Base-by-base conservation (phyloP, 2,329 filamentous ascomycete genomes). In the Penicillium janthinellum region DNA sequence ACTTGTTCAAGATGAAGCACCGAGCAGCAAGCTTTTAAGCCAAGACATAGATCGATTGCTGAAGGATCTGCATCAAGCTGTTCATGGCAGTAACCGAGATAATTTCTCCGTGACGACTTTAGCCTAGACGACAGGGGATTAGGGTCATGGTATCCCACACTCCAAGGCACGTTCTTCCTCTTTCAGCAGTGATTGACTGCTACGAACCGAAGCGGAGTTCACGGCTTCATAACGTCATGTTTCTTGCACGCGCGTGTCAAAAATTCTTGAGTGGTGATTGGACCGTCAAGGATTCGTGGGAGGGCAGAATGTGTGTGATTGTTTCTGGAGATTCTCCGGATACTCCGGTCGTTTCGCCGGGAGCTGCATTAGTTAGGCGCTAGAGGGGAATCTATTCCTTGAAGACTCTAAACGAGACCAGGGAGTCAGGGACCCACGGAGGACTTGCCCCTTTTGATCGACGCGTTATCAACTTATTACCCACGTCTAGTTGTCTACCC, bases 121-220 rank as follows among this genome's bases (percentile, higher is more conserved):
- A 14, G 34, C 48, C 37, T 44, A 31, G 22, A 20, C 45, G 48
- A 52, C 25, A 39, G 20, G 56, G 45, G 35, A 59, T 28, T 6
- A 12, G 35, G 42, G 22, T 22, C 28, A 31, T 31, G 4, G 1
- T 31, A 8, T 31, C 35, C 25, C 39, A 42, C 38, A 47, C 51
- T n/a, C 38, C 51, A 56, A 45, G 45, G 49, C 61, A 64, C 61
- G 58, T 64, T 64, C 11, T 38, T 41, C 53, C 51, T 38, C 45
- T 39, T 57, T 39, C 22, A 58, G 59, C 34, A 64, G 41, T 64
- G 58, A 64, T 59, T 61, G 61, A 61, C 58, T 57, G 17, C 28
- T 25, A 51, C 38, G 47, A 61, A 61, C 56, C 59, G 59, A 59
- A 59, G 61, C 45, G 58, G 39, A 55, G 25, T 20, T 45, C 35